Percentiles rank a stretch among this genome's conserved stretches.
Evolutionary conservation across 108 stramenopile genomes (phyloP).

Genomic region (Nitzschia sp.): DNA sequence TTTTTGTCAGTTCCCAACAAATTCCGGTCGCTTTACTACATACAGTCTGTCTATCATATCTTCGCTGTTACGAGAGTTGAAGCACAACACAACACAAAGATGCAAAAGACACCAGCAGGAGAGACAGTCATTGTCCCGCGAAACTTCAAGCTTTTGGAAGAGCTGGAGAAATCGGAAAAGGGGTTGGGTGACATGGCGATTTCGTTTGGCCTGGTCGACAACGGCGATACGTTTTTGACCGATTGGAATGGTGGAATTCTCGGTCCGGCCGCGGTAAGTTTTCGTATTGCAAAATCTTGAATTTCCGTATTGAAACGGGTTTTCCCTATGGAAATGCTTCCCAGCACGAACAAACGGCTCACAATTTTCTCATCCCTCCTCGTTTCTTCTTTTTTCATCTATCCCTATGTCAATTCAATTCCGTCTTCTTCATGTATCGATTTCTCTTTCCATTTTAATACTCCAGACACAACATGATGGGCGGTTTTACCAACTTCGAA

Average conservation of each 20-base stretch:
- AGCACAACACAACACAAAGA: constrained; percentile 25
- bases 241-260: constrained; percentile 97
- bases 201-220: constrained; percentile 91
- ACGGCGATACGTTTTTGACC: constrained; percentile 92
- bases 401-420: background rate
- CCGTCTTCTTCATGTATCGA: background rate
- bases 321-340: too few species aligned
- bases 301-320: constrained; percentile 17
- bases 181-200: constrained; percentile 91
- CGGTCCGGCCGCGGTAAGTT: constrained; percentile 92
- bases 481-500: constrained; percentile 91
- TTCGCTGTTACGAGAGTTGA: too few species aligned
- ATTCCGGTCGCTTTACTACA: too few species aligned
- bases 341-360: background rate
- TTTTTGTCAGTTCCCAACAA: too few species aligned
- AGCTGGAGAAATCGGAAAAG: constrained; percentile 95
- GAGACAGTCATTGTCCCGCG: constrained; percentile 93
- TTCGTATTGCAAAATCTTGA: background rate
- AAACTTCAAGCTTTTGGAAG: constrained; percentile 99
- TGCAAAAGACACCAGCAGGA: constrained; percentile 82
- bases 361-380: background rate
- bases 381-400: background rate
- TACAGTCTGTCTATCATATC: too few species aligned
- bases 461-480: constrained; percentile 91
- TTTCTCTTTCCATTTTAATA: background rate